Base-by-base conservation (phyloP, 1,284 basidiomycete genomes). In the Ustilago tritici region DNA sequence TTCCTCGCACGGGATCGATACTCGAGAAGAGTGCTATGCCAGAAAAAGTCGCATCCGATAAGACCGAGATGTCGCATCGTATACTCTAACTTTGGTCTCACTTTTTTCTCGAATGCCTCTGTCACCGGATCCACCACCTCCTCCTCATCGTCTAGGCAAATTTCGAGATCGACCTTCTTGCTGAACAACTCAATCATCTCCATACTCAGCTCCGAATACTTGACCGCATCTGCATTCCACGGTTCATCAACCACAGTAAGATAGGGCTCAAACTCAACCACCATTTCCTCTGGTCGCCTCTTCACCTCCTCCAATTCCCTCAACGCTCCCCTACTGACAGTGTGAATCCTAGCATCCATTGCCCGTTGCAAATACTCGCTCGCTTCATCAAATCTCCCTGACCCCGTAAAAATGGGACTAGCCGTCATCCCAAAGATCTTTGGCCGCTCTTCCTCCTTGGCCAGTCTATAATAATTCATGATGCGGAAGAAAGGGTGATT, bases 351-450 rank as follows among this genome's bases (percentile, higher is more conserved):
- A 2, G 78, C 72, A 57, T 83, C 67, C 70, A 82, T 70, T 4
- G 64, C 68, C 2, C 46, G 15, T 31, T 81, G 73, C 17, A 83
- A 63, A 23, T 75, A 67, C 5, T 47, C 43, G 3, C 61, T 50
- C 1, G 79, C 79, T 14, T 70, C 64, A 15, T 60, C 58, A 46
- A 64, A 74, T 19, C 50, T 53, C 17, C 54, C 65, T 0, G 43
- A 56, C 23, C 46, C 47, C 9, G 66, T 67, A 12, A 70, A 72
- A 19, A 83, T 66, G 9, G 81, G 81, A 46, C 76, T 78, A 1
- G 81, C 81, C 2, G 81, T 81, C 79, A 83, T 79, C 17, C 81
- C 81, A 36, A 83, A 76, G 60, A 83, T 78, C 56, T 80, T 76
- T 11, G 81, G 81, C 14, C 75, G 63, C 2, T 76, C 31, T 0